Evolutionary conservation across 345 rosid species (phyloP).

Genomic region (Camelina hispida): DNA sequence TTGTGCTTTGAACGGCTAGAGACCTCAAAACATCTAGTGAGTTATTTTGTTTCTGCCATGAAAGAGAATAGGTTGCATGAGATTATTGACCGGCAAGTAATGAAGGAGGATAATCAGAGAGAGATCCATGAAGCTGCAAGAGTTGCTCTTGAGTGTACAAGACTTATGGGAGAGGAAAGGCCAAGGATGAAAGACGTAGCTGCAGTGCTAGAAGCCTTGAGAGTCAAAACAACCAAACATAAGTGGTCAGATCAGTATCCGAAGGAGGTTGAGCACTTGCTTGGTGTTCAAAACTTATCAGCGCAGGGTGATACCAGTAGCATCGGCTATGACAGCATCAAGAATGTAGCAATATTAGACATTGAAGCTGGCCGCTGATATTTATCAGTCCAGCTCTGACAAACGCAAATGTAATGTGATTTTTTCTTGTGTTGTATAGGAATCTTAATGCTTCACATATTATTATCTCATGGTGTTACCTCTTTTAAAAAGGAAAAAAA

Average conservation of each 20-base stretch:
- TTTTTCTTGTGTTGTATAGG: not conserved
- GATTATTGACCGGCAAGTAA: slow-evolving; percentile 33
- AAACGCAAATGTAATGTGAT: not conserved
- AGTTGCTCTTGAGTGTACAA: slow-evolving; percentile 44
- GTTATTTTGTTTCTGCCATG: slow-evolving; percentile 37
- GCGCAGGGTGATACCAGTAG: not conserved
- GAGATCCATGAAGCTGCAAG: slow-evolving; percentile 30
- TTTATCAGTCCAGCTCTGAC: not conserved
- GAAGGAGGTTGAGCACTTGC: slow-evolving; percentile 24
- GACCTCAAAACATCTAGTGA: slow-evolving; percentile 41
- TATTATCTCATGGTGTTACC: not conserved
- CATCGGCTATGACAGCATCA: slow-evolving; percentile 28
- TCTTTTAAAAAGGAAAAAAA: not conserved
- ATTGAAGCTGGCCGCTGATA: slow-evolving; percentile 27
- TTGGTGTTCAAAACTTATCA: not conserved
- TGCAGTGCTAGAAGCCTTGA: slow-evolving; percentile 41
- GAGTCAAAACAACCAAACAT: slow-evolving; percentile 6
- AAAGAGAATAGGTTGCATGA: slow-evolving; percentile 30
- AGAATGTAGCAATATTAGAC: slow-evolving; percentile 7
- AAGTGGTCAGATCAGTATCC: slow-evolving; percentile 1
- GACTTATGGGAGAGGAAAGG: slow-evolving; percentile 42
- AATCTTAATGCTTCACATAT: too few relatives aligned
- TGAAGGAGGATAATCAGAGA: slow-evolving; percentile 2
- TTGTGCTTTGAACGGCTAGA: slow-evolving; percentile 37
- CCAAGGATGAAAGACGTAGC: slow-evolving; percentile 49